These are phyloP conservation scores for Areca catechu DNA, from an alignment of 176 grass and related monocot species.

Conservation along the genomic window DNA sequence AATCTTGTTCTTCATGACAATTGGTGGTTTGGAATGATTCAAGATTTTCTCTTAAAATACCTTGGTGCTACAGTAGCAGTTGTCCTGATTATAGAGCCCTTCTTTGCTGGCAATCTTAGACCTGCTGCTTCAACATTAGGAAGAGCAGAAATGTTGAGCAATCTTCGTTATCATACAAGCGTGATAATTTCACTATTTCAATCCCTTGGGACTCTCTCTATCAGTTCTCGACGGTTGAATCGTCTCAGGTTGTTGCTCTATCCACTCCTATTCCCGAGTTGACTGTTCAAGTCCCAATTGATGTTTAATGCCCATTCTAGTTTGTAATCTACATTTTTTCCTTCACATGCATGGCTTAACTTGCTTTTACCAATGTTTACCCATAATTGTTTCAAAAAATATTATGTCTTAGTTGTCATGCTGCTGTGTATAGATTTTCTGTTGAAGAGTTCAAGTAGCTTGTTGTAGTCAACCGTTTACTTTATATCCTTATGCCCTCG, in stretches of 20 bases:
- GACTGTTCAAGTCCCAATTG: too few species aligned
- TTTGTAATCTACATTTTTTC: too few species aligned
- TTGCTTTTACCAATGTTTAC: too few species aligned
- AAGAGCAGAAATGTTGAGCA: conserved; percentile 97
- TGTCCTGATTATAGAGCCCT: conserved; percentile 93
- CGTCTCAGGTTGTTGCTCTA: conserved; percentile 55
- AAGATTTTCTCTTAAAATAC: conserved; percentile 98
- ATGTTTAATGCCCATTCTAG: too few species aligned
- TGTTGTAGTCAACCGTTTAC: too few species aligned
- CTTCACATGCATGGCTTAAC: too few species aligned
- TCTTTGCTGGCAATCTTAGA: conserved; percentile 88
- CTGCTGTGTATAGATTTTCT: too few species aligned
- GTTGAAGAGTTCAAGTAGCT: too few species aligned
- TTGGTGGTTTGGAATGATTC: conserved; percentile 99
- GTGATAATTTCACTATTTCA: conserved; percentile 98
- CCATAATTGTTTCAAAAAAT: too few species aligned
- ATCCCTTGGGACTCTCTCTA: conserved; percentile 82
- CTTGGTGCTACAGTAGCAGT: conserved; percentile 94
- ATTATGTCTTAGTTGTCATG: too few species aligned
- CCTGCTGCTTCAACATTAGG: conserved; percentile 90
- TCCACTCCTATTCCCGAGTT: neutral
- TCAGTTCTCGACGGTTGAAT: conserved; percentile 90
- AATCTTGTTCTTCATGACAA: conserved; percentile 83
- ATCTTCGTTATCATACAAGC: conserved; percentile 94
- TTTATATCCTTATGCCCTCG: too few species aligned